phyloP scores from a whole-genome alignment of 441 rosid species.

The Corymbia calophylla region DNA sequence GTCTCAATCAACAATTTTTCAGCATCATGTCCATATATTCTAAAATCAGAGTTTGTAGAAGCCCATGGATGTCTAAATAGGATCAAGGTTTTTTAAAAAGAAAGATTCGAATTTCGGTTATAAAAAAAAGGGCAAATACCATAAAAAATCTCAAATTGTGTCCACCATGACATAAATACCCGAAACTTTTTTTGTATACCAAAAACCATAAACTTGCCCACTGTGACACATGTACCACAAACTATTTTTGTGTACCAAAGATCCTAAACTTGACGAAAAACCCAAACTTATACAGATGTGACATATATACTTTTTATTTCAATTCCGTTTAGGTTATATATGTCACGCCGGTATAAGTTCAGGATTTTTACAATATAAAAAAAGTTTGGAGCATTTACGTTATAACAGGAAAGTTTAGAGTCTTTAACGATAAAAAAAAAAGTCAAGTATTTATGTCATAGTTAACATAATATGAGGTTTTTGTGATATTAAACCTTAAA shows the following conservation, averaged over 20 bases:
- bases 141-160: not conserved
- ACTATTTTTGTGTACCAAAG: too few relatives aligned
- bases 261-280: too few relatives aligned
- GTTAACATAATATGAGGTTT: fast-evolving
- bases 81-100: too few relatives aligned
- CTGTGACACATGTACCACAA: fast-evolving
- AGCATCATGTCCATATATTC: not conserved
- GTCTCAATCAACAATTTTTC: not conserved
- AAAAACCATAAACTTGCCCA: too few relatives aligned
- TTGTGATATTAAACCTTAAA: not conserved
- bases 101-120: not conserved
- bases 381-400: not conserved
- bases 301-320: not conserved
- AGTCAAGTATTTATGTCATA: fast-evolving
- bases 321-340: too few relatives aligned
- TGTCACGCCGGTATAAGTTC: too few relatives aligned
- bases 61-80: not conserved
- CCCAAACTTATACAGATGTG: too few relatives aligned
- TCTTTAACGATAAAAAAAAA: too few relatives aligned
- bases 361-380: fast-evolving
- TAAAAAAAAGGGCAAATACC: not conserved
- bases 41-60: not conserved
- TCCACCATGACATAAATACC: not conserved
- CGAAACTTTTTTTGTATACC: too few relatives aligned
- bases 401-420: fast-evolving